Base-by-base conservation (phyloP, 805 yeast genomes). In the Candida ovalis region DNA sequence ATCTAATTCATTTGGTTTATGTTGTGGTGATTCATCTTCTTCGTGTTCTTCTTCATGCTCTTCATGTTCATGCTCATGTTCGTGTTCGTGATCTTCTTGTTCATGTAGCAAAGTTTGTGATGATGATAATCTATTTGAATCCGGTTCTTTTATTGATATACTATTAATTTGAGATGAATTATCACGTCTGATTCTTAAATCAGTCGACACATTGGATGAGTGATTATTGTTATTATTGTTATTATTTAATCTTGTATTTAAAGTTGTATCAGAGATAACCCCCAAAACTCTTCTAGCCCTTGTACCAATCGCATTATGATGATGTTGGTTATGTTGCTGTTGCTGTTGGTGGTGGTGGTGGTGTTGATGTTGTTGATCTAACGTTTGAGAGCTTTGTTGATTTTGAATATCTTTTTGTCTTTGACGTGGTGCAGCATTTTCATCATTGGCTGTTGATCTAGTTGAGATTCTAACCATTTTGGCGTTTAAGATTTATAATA, bases 231-330 rank as follows among this genome's bases (percentile, higher is more conserved):
- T 33, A 35, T 30, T 18, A n/a, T n/a, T n/a, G n/a, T n/a, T n/a
- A n/a, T 30, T 30, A 17, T 12, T 30, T 30, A 30, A 5, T 30
- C 44, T 52, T 18, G 55, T 52, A 44, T 63, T 63, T 33, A 64
- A 45, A 15, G 58, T 50, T 32, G 60, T 53, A 35, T 60, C 60
- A 1, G 67, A 60, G 23, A 64, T 53, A 17, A 62, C 59, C 4
- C 68, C 66, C 18, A 64, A 51, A 2, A 55, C 65, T 42, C 54
- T 58, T 53, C 68, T 59, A 28, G 57, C 37, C 42, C 51, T 49
- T 21, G 25, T 42, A 9, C 37, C 23, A 6, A 33, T n/a, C n/a
- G n/a, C n/a, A n/a, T n/a, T n/a, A n/a, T n/a, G n/a, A n/a, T n/a
- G 32, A n/a, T 21, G n/a, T 17, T 35, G 25, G 30, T 32, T 41